Conservation (phyloP, 768 basidiomycete species). For the Amanita polypyramis region DNA sequence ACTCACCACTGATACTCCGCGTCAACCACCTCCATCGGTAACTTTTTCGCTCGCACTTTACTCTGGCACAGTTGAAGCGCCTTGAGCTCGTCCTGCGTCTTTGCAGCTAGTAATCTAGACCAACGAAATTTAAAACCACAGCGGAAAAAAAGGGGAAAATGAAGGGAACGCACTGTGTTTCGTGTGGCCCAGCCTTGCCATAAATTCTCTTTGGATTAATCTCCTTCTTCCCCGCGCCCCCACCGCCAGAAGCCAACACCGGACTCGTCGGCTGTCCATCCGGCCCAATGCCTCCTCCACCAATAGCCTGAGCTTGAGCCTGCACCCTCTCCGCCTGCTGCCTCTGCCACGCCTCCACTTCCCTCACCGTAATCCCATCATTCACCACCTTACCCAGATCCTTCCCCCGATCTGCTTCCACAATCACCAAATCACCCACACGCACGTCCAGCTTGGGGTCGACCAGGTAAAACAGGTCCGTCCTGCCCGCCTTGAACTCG, state of each 20-base stretch:
- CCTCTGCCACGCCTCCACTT: conserved; percentile 87
- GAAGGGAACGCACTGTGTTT: conserved; percentile 65
- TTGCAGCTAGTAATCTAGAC: conserved; percentile 60
- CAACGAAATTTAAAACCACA: conserved; percentile 3
- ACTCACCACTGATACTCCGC: conserved; percentile 96
- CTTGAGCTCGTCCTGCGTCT: conserved; percentile 86
- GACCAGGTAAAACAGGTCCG: conserved; percentile 87
- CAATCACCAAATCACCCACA: conserved; percentile 88
- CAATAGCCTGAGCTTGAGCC: background rate
- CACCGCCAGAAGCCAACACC: conserved; percentile 20
- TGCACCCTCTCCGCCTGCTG: conserved; percentile 44
- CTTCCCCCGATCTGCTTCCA: conserved; percentile 91
- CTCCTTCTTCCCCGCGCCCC: conserved; percentile 63
- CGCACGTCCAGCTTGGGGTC: conserved; percentile 53
- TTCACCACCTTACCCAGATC: conserved; percentile 90
- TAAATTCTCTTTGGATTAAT: conserved; percentile 97
- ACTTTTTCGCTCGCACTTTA: conserved; percentile 87
- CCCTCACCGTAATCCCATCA: conserved; percentile 79
- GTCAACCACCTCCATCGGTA: conserved; percentile 98
- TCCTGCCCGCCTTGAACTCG: conserved; percentile 95
- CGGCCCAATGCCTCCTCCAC: conserved; percentile 31
- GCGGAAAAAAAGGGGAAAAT: conserved; percentile 8
- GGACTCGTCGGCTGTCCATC: conserved; percentile 38
- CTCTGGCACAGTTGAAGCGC: conserved; percentile 85
- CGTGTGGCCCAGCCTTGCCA: conserved; percentile 72